A percentile compares a stretch with the other conserved stretches of the same genome.
Conservation (phyloP, 2,329 filamentous ascomycete species). For the Colletotrichum karsti region DNA sequence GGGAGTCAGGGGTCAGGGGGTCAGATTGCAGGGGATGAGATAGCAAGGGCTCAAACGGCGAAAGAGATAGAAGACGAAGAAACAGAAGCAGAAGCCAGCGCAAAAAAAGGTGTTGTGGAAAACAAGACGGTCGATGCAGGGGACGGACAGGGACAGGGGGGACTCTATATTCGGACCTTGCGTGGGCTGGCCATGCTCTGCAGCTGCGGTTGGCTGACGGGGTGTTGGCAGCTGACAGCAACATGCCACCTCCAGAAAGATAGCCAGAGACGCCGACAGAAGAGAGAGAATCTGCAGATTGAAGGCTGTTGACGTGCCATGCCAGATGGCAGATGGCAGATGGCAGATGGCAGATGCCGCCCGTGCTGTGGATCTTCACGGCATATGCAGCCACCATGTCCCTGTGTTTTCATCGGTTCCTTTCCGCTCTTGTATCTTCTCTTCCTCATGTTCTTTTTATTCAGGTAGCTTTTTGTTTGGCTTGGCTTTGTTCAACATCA, state of each 20-base stretch:
- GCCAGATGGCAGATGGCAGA: neutral
- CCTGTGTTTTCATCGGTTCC: neutral
- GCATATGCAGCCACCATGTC: neutral
- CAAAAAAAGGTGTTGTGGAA: neutral
- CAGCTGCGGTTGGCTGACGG: neutral
- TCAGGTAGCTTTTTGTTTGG: neutral
- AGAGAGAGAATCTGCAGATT: neutral
- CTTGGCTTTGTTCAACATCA: neutral
- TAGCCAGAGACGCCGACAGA: neutral
- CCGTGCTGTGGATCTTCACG: slow-evolving; percentile 20
- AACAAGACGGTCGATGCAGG: neutral
- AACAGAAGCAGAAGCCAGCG: too few relatives aligned
- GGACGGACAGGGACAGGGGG: neutral
- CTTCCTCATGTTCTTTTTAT: too few relatives aligned
- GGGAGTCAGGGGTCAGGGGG: slow-evolving; percentile 8
- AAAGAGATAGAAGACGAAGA: too few relatives aligned
- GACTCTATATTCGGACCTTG: slow-evolving; percentile 23
- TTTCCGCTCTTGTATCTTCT: neutral
- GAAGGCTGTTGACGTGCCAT: too few relatives aligned
- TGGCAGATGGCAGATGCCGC: slow-evolving; percentile 18
- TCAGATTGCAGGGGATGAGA: neutral
- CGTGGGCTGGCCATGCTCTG: neutral
- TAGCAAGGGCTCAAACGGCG: too few relatives aligned
- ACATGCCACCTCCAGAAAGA: neutral
- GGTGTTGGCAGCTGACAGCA: neutral